These are phyloP conservation scores for Oryza brachyantha DNA, from an alignment of 176 grass and related monocot genomes.

Conservation along the genomic window DNA sequence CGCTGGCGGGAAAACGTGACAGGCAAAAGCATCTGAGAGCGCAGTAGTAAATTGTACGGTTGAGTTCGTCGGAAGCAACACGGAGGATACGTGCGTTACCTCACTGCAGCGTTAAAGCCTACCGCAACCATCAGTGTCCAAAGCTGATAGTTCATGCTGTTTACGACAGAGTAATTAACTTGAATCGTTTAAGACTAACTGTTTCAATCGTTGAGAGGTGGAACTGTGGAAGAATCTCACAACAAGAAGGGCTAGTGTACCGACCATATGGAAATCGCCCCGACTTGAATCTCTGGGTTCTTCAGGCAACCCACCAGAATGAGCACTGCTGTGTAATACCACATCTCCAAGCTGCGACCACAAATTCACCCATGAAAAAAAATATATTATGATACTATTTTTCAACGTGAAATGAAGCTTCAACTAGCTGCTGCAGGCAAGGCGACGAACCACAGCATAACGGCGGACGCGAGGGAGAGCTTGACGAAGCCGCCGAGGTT, in stretches of 20 bases:
- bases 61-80: background rate
- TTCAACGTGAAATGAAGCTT: background rate
- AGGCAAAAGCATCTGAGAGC: background rate
- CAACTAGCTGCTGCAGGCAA: background rate
- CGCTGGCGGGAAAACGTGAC: conserved; percentile 22
- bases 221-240: background rate
- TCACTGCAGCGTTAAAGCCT: conserved; percentile 67
- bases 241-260: conserved; percentile 7
- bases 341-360: conserved; percentile 58
- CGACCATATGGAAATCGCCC: conserved; percentile 60
- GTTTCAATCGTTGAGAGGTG: background rate
- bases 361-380: background rate
- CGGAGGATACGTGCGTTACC: conserved; percentile 18
- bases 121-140: conserved; percentile 71
- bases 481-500: conserved; percentile 51
- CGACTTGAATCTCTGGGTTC: conserved; percentile 59
- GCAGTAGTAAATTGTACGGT: too few relatives aligned
- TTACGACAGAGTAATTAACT: background rate
- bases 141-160: conserved; percentile 67
- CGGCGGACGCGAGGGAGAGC: conserved; percentile 66
- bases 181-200: too few relatives aligned
- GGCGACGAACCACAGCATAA: conserved; percentile 69
- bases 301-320: conserved; percentile 67
- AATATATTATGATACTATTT: background rate
- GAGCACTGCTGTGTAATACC: conserved; percentile 66